Evolutionary conservation across 306 rosid genomes (phyloP).

Genomic region (Pterocarpus santalinus): DNA sequence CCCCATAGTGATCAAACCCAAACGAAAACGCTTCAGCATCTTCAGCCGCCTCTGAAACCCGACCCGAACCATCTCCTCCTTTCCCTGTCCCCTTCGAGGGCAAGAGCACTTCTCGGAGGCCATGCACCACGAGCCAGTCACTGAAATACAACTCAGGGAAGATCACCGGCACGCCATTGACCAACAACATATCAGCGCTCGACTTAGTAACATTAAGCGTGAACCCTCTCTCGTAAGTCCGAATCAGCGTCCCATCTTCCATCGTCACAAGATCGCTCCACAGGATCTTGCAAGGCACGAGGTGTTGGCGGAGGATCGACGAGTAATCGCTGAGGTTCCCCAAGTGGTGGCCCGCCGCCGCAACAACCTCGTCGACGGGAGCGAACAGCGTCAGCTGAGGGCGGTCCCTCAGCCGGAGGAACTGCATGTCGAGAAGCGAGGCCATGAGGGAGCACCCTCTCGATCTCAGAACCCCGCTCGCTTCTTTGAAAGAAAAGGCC

Average conservation of each 20-base stretch:
- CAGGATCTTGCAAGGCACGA: constrained; percentile 63
- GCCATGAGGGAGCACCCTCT: constrained; percentile 55
- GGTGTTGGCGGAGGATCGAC: constrained; percentile 56
- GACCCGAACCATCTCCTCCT: background rate
- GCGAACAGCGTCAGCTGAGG: constrained; percentile 56
- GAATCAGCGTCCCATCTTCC: constrained; percentile 47
- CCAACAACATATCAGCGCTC: constrained; percentile 16
- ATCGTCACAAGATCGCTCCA: constrained; percentile 56
- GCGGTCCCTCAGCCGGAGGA: constrained; percentile 38
- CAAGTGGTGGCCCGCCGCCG: background rate
- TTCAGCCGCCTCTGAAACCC: background rate
- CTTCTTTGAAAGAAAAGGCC: constrained; percentile 32
- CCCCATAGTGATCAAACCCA: background rate
- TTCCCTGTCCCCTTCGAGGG: background rate
- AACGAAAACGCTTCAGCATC: background rate
- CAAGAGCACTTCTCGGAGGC: constrained; percentile 1
- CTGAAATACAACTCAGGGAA: constrained; percentile 54
- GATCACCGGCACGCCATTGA: constrained; percentile 54
- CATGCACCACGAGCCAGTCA: constrained; percentile 50
- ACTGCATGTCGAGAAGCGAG: constrained; percentile 54
- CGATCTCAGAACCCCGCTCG: constrained; percentile 39
- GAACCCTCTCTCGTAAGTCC: constrained; percentile 54
- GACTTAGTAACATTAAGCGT: constrained; percentile 47
- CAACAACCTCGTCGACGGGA: constrained; percentile 47
- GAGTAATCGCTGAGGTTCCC: constrained; percentile 41